Conservation (phyloP, 441 rosid species). For the Daphne laureola region DNA sequence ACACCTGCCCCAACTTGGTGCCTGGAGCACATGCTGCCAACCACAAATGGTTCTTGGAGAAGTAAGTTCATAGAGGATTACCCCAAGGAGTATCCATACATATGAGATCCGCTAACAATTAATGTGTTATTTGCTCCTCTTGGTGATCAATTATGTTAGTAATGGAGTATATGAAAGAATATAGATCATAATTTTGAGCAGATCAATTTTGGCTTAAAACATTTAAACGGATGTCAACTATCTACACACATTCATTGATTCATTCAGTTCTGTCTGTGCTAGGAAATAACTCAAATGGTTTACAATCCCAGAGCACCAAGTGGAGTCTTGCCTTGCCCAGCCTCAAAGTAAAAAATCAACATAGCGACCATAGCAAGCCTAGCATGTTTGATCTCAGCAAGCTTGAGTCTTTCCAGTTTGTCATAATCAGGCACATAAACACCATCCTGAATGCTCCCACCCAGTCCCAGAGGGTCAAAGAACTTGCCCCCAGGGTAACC, state of each 20-base stretch:
- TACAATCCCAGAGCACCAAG: slow-evolving; percentile 91
- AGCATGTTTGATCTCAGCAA: slow-evolving; percentile 95
- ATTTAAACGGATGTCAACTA: neutral
- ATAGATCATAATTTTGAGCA: too few species aligned
- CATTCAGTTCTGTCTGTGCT: neutral
- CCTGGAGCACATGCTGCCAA: slow-evolving; percentile 69
- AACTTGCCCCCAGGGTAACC: slow-evolving; percentile 94
- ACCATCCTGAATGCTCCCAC: slow-evolving; percentile 55
- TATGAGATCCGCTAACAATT: too few species aligned
- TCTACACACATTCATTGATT: slow-evolving; percentile 9
- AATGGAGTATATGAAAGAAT: too few species aligned
- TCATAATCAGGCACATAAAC: slow-evolving; percentile 62
- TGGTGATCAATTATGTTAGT: too few species aligned
- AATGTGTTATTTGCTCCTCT: too few species aligned
- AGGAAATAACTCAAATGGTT: slow-evolving; percentile 7
- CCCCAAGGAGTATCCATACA: too few species aligned
- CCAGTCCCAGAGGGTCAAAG: slow-evolving; percentile 77
- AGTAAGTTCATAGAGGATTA: slow-evolving; percentile 82
- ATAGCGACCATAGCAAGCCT: slow-evolving; percentile 91
- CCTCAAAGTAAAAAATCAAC: slow-evolving; percentile 94
- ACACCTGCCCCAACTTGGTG: slow-evolving; percentile 64
- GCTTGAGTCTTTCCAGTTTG: slow-evolving; percentile 71
- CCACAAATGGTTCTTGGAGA: slow-evolving; percentile 60
- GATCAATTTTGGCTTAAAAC: too few species aligned
- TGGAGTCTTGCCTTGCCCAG: slow-evolving; percentile 97